Evolutionary conservation across 1,284 basidiomycete species (phyloP).

Genomic region (Calocybe gambosa): DNA sequence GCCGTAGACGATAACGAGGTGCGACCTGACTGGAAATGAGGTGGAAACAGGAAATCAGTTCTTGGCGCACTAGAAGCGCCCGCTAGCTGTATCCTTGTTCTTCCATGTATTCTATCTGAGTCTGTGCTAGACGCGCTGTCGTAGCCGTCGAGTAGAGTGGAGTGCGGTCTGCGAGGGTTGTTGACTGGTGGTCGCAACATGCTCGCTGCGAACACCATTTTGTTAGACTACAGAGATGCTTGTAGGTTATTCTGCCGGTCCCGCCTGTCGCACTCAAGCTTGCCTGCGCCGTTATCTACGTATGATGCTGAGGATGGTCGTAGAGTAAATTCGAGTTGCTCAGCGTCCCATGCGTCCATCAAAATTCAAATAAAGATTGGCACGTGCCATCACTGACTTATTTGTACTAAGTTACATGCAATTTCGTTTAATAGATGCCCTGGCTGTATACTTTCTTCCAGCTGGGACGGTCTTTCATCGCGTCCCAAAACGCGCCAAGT

Average conservation of each 20-base stretch:
- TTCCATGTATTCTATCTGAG: slow-evolving; percentile 26
- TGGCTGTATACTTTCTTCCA: slow-evolving; percentile 62
- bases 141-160: slow-evolving; percentile 25
- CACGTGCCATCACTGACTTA: slow-evolving; percentile 8
- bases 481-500: slow-evolving; percentile 62
- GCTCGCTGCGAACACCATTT: slow-evolving; percentile 16
- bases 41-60: slow-evolving; percentile 29
- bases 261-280: slow-evolving; percentile 8
- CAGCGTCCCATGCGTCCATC: slow-evolving; percentile 7
- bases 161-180: slow-evolving; percentile 16
- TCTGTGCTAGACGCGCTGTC: slow-evolving; percentile 35
- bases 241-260: slow-evolving; percentile 2
- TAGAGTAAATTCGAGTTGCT: neutral
- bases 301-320: slow-evolving; percentile 11
- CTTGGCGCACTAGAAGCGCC: slow-evolving; percentile 17
- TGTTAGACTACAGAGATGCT: neutral
- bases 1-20: slow-evolving; percentile 36
- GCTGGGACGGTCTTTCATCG: slow-evolving; percentile 54
- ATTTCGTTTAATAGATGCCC: slow-evolving; percentile 34
- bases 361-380: slow-evolving; percentile 2
- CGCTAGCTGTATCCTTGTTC: slow-evolving; percentile 19
- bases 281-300: slow-evolving; percentile 14
- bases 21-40: slow-evolving; percentile 25
- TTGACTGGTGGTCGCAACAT: slow-evolving; percentile 16
- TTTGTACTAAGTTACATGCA: neutral